Evolutionary conservation across 805 yeast species (phyloP).

Genomic region (Teunomyces aglyptinius): DNA sequence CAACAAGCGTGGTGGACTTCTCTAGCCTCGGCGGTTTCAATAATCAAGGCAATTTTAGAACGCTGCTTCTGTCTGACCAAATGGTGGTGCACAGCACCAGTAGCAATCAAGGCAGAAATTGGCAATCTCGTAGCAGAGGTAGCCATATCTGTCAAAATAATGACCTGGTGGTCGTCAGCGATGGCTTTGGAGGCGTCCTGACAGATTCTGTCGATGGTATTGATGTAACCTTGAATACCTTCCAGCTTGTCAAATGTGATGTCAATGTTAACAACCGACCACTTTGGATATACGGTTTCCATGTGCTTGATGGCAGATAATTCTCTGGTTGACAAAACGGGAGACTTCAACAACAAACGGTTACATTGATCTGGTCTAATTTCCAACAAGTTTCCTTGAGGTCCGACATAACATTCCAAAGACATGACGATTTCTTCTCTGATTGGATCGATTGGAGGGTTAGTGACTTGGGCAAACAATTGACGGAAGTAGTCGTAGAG

Average conservation of each 20-base stretch:
- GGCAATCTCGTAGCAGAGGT: slow-evolving; percentile 66
- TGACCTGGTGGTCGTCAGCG: slow-evolving; percentile 67
- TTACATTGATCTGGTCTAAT: slow-evolving; percentile 92
- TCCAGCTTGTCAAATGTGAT: slow-evolving; percentile 82
- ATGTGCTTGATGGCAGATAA: slow-evolving; percentile 73
- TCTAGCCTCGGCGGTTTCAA: slow-evolving; percentile 96
- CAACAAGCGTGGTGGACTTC: slow-evolving; percentile 97
- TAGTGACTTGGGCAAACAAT: slow-evolving; percentile 96
- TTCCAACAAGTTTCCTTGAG: slow-evolving; percentile 95
- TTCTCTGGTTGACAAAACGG: slow-evolving; percentile 73
- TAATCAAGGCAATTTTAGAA: slow-evolving; percentile 85
- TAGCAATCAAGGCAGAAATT: slow-evolving; percentile 85
- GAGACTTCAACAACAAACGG: slow-evolving; percentile 78
- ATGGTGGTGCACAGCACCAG: slow-evolving; percentile 96
- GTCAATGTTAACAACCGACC: slow-evolving; percentile 82
- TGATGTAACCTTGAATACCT: slow-evolving; percentile 82
- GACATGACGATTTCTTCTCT: slow-evolving; percentile 97
- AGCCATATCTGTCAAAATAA: slow-evolving; percentile 72
- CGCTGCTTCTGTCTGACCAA: slow-evolving; percentile 94
- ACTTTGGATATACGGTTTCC: slow-evolving; percentile 72
- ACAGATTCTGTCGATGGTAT: slow-evolving; percentile 83
- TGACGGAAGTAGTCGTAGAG: slow-evolving; percentile 93
- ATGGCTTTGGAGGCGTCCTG: slow-evolving; percentile 84
- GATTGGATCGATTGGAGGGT: slow-evolving; percentile 98
- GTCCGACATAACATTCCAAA: slow-evolving; percentile 93